Evolutionary conservation across 768 basidiomycete species (phyloP), one percentile per base, ranked within the genome.

Genomic region (Mycena polygramma): DNA sequence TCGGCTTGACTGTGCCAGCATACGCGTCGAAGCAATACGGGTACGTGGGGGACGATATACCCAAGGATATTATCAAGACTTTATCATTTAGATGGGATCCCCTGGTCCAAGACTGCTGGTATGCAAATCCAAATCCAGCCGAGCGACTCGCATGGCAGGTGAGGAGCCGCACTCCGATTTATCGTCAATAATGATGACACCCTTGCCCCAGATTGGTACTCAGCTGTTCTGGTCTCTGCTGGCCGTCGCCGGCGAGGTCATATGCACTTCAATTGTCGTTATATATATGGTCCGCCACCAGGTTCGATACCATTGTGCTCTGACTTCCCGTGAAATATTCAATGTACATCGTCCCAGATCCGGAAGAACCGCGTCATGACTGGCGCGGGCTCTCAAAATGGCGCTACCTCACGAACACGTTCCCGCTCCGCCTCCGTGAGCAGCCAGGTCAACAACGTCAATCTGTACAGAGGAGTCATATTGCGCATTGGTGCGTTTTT

Each of bases 1-100:
- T 71, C 20, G 22, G 37, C 35, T 62, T 75, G 24, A 70, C 70
- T 15, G 57, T 77, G 10, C 75, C 76, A 1, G 71, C 76, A 9
- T 77, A 77, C 52, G 76, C 76, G 15, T 62, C 68, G 14, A 62
- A 69, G 4, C 75, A 75, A 55, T 77, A 77, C 37, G 76, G 76
- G 76, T 73, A 24, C 19, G 74, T 26, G n/a, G 10, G n/a, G 5
- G 13, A 39, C 1, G 7, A 26, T 30, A n/a, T 74, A 41, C 22
- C 73, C 64, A 36, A 24, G 17, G n/a, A n/a, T 26, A 5, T 45
- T 8, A 30, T 24, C 20, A 36, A 37, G 22, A 4, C 22, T 39
- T 46, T 61, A 14, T 30, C 68, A 10, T 68, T 9, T 72, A 46
- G 58, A 60, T 76, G 74, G 76, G 76, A 76, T 60, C 74, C 74